Percentiles rank a stretch among this genome's conserved stretches.
Conservation (phyloP, 2,329 filamentous ascomycete genomes). For the Monilinia polystroma region DNA sequence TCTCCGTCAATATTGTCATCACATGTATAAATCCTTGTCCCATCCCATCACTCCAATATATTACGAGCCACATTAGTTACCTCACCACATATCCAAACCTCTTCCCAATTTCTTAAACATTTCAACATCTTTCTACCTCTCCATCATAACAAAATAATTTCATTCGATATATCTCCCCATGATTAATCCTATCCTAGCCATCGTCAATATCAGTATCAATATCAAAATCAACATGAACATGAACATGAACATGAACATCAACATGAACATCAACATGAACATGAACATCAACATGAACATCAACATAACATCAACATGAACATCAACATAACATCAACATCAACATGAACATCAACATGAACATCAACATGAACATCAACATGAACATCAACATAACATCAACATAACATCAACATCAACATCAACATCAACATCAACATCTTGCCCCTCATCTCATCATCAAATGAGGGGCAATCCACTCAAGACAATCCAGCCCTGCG, state of each 20-base stretch:
- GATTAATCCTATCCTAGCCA: not conserved
- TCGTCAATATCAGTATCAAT: too few species aligned
- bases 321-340: too few species aligned
- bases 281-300: too few species aligned
- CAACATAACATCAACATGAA: too few species aligned
- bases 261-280: too few species aligned
- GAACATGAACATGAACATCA: too few species aligned
- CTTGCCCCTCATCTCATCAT: not conserved
- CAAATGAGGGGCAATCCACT: not conserved
- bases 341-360: too few species aligned
- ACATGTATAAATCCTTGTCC: not conserved
- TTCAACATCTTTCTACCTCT: not conserved
- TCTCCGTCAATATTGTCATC: not conserved
- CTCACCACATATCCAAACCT: not conserved
- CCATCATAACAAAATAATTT: not conserved
- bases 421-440: too few species aligned
- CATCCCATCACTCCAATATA: not conserved
- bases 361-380: too few species aligned
- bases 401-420: too few species aligned
- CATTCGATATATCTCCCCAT: not conserved
- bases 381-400: too few species aligned
- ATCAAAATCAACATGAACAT: too few species aligned
- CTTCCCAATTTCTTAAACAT: not conserved
- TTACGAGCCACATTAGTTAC: conserved; percentile 5
- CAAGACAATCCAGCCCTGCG: conserved; percentile 12